phyloP scores from a whole-genome alignment of 1,284 basidiomycete genomes.

The Irpex sp. region DNA sequence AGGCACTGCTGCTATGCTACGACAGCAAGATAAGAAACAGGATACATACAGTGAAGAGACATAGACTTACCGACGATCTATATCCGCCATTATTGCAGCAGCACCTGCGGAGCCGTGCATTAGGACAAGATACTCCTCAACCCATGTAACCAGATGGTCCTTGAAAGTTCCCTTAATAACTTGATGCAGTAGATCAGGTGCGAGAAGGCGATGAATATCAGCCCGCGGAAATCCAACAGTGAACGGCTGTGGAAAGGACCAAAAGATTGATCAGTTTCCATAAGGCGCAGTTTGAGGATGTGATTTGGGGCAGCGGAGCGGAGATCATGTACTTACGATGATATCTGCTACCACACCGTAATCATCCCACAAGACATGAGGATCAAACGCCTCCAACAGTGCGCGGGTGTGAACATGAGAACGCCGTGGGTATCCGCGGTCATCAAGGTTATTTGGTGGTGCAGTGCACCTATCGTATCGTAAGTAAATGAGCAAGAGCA shows the following conservation, averaged over 20 bases:
- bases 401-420: not conserved
- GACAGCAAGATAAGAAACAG: too few species aligned
- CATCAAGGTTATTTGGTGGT: not conserved
- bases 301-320: too few species aligned
- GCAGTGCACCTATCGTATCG: not conserved
- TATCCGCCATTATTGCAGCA: not conserved
- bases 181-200: constrained; percentile 11
- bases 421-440: not conserved
- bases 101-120: constrained; percentile 8
- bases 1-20: constrained; percentile 9
- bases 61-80: not conserved
- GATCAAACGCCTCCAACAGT: too few species aligned
- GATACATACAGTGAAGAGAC: too few species aligned
- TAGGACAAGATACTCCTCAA: constrained; percentile 17
- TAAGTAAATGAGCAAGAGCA: too few species aligned
- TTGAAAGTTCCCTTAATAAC: constrained; percentile 18
- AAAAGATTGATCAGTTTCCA: too few species aligned
- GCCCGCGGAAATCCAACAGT: constrained; percentile 9
- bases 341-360: too few species aligned
- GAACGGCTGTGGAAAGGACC: not conserved
- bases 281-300: too few species aligned
- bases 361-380: too few species aligned
- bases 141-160: constrained; percentile 27
- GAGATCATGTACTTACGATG: too few species aligned
- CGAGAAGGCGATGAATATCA: constrained; percentile 10